phyloP scores from a whole-genome alignment of 495 filamentous ascomycete species.

The Peziza echinospora region DNA sequence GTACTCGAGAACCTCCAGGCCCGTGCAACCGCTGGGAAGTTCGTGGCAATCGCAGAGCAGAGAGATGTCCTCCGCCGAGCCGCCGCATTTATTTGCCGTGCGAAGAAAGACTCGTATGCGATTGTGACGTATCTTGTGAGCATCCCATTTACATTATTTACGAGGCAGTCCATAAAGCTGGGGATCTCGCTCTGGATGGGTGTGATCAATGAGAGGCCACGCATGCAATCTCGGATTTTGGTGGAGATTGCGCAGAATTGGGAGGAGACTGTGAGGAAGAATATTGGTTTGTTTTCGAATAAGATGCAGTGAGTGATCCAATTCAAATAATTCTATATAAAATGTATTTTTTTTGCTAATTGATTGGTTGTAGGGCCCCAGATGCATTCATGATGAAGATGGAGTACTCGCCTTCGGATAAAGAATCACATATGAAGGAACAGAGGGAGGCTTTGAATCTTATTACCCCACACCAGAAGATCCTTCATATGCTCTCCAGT shows the following conservation, averaged over 20 bases:
- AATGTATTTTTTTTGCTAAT: slow-evolving; percentile 11
- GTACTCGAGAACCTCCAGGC: slow-evolving; percentile 45
- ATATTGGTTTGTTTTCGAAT: slow-evolving; percentile 59
- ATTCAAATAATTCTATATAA: background rate
- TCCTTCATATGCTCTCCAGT: slow-evolving; percentile 76
- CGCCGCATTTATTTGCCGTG: slow-evolving; percentile 62
- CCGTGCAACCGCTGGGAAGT: slow-evolving; percentile 39
- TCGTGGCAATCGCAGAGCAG: slow-evolving; percentile 50
- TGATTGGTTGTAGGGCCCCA: slow-evolving; percentile 43
- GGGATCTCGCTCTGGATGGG: slow-evolving; percentile 91
- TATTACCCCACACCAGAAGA: slow-evolving; percentile 61
- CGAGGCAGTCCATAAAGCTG: slow-evolving; percentile 82
- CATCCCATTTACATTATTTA: slow-evolving; percentile 81
- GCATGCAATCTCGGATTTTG: slow-evolving; percentile 60
- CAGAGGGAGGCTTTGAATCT: slow-evolving; percentile 58
- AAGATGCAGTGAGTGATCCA: slow-evolving; percentile 27
- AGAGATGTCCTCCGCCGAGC: slow-evolving; percentile 62
- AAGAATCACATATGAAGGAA: slow-evolving; percentile 44
- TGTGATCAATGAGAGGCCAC: slow-evolving; percentile 88
- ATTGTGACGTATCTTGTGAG: slow-evolving; percentile 68
- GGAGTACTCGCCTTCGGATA: slow-evolving; percentile 83
- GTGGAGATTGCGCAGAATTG: slow-evolving; percentile 68
- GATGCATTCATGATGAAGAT: slow-evolving; percentile 81
- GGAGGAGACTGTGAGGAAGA: slow-evolving; percentile 55
- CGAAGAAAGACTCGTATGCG: slow-evolving; percentile 44